phyloP scores from a whole-genome alignment of 2,329 filamentous ascomycete genomes.

The Fusarium newnesense region DNA sequence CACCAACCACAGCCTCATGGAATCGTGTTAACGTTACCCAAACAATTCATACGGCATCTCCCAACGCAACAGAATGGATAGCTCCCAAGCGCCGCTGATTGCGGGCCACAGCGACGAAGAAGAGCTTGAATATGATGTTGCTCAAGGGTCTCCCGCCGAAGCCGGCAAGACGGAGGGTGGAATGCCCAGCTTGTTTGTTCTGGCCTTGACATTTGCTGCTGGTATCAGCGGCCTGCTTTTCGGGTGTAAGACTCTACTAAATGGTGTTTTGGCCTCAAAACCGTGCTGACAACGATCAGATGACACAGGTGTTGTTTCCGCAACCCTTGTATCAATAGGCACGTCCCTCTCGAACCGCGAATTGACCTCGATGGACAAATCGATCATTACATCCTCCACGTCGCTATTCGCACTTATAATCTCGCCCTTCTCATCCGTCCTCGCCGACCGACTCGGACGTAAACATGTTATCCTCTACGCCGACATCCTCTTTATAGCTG shows the following conservation, averaged over 20 bases:
- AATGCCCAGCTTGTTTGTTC: constrained; percentile 64
- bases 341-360: constrained; percentile 65
- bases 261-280: not conserved
- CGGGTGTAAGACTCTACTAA: constrained; percentile 63
- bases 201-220: constrained; percentile 71
- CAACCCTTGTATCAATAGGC: constrained; percentile 72
- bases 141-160: constrained; percentile 38
- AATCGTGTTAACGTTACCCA: constrained; percentile 9
- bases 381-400: constrained; percentile 76
- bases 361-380: constrained; percentile 73
- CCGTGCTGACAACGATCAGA: constrained; percentile 52
- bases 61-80: constrained; percentile 46
- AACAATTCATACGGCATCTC: not conserved
- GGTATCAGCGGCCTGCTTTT: constrained; percentile 75
- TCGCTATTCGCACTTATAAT: constrained; percentile 72
- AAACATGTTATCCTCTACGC: constrained; percentile 71
- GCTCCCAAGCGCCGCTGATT: constrained; percentile 54
- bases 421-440: constrained; percentile 71
- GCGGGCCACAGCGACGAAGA: constrained; percentile 46
- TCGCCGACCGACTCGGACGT: constrained; percentile 71
- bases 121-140: constrained; percentile 47
- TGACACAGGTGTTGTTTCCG: constrained; percentile 75
- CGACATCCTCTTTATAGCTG: constrained; percentile 73
- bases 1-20: constrained; percentile 24
- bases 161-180: constrained; percentile 44